Base-by-base conservation (phyloP, 2,329 filamentous ascomycete species). In the Fusarium nurragi region DNA sequence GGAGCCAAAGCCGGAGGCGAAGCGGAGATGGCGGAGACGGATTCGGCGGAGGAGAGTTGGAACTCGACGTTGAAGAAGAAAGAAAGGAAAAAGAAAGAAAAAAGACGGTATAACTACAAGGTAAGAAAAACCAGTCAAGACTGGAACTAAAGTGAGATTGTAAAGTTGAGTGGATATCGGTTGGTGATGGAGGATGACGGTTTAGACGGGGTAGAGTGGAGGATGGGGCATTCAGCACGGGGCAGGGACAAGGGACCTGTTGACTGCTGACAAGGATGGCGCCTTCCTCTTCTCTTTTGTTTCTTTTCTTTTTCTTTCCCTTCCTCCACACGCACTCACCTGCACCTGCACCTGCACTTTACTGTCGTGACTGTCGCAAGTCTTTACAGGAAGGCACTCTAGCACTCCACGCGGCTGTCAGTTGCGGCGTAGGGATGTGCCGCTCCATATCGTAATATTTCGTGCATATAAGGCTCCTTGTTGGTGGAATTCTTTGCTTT, bases 161-260 rank as follows among this genome's bases (percentile, higher is more conserved):
- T 26, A n/a, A 43, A 58, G 40, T 56, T 36, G 21, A 47, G 52
- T 53, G 28, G 47, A 57, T 43, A 57, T 46, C 46, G 28, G 12
- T 54, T 54, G 53, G 59, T 55, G 54, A 68, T 68, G 61, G 43
- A 59, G 50, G 54, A 53, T 43, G 60, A 60, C 52, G 60, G 40
- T 46, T 58, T 59, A 44, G 44, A 64, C 48, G 49, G 62, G 62
- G 50, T 56, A 52, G 55, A 60, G 63, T 64, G 61, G 66, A 64
- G 54, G 67, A 67, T 67, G 67, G 67, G 67, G 58, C 67, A 70
- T 70, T 70, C 61, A 62, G 58, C 67, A 68, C 67, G 61, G 67
- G 67, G 67, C 67, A 70, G 37, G 67, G 67, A 70, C 67, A 70
- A 69, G 66, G 66, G 65, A 60, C 22, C 47, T 43, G 25, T 28